phyloP scores from a whole-genome alignment of 768 basidiomycete genomes.

The Rhodotorula kratochvilovae region DNA sequence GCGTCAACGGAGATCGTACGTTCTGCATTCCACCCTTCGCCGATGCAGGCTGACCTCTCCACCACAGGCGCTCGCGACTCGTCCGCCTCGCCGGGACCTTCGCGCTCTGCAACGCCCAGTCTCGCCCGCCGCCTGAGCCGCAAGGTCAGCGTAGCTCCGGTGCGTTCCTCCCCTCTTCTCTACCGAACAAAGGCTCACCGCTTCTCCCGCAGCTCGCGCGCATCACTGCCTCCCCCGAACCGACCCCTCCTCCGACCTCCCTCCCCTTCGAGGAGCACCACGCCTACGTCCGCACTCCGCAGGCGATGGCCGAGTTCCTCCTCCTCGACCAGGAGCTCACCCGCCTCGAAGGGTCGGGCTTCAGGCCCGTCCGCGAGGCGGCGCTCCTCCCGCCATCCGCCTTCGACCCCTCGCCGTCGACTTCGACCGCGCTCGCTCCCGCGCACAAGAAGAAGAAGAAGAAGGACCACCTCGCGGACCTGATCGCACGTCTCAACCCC shows the following conservation, averaged over 20 bases:
- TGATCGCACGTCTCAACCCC: constrained; percentile 21
- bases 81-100: constrained; percentile 25
- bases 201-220: constrained; percentile 19
- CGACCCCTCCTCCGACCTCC: neutral
- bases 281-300: constrained; percentile 33
- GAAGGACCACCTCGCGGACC: neutral
- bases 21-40: neutral
- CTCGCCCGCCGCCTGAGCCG: constrained; percentile 4
- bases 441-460: neutral
- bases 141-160: constrained; percentile 20
- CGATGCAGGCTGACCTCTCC: rapidly evolving
- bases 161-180: neutral
- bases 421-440: neutral
- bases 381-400: constrained; percentile 17
- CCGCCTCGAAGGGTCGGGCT: constrained; percentile 26
- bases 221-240: constrained; percentile 20
- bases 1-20: constrained; percentile 30
- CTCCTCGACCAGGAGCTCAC: constrained; percentile 36
- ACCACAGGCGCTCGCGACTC: constrained; percentile 18
- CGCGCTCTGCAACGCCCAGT: constrained; percentile 13
- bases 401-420: neutral
- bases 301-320: constrained; percentile 31
- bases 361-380: constrained; percentile 1
- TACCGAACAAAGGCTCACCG: neutral
- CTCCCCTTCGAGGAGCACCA: constrained; percentile 34